Evolutionary conservation across 2,329 filamentous ascomycete genomes (phyloP).

Genomic region (Xylariaceae sp.): DNA sequence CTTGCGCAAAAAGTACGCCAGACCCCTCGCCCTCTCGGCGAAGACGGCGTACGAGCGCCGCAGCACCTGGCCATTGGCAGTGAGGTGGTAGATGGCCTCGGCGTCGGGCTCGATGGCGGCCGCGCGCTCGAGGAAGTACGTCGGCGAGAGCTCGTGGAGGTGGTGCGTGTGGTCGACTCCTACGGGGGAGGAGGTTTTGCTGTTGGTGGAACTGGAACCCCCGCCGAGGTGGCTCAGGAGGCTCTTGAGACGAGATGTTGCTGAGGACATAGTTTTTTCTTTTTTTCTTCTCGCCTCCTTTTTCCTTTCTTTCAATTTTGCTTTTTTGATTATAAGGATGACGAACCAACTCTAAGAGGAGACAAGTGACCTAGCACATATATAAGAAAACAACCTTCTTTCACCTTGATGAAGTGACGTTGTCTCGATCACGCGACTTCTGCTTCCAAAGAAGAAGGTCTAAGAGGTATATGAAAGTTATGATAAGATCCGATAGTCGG

Average conservation of each 20-base stretch:
- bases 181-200: conserved; percentile 34
- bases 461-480: too few relatives aligned
- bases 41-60: conserved; percentile 74
- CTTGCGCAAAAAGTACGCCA: conserved; percentile 82
- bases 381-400: too few relatives aligned
- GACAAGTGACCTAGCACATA: too few relatives aligned
- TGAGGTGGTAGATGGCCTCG: conserved; percentile 79
- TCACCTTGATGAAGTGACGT: too few relatives aligned
- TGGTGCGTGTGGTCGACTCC: conserved; percentile 47
- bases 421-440: too few relatives aligned
- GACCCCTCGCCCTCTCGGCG: conserved; percentile 77
- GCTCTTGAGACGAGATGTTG: conserved; percentile 54
- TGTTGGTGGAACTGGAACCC: conserved; percentile 28
- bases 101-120: conserved; percentile 83
- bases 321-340: too few relatives aligned
- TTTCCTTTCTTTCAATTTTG: too few relatives aligned
- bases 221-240: conserved; percentile 49
- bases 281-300: too few relatives aligned
- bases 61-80: conserved; percentile 67
- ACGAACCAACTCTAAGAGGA: too few relatives aligned
- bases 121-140: conserved; percentile 79
- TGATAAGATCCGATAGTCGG: too few relatives aligned
- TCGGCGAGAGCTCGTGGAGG: conserved; percentile 77
- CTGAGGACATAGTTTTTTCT: conserved; percentile 56
- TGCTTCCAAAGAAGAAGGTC: too few relatives aligned